Percentiles rank a stretch among this genome's conserved stretches.
Conservation (phyloP, 2,329 filamentous ascomycete genomes). For the Pseudocercospora crystallina region DNA sequence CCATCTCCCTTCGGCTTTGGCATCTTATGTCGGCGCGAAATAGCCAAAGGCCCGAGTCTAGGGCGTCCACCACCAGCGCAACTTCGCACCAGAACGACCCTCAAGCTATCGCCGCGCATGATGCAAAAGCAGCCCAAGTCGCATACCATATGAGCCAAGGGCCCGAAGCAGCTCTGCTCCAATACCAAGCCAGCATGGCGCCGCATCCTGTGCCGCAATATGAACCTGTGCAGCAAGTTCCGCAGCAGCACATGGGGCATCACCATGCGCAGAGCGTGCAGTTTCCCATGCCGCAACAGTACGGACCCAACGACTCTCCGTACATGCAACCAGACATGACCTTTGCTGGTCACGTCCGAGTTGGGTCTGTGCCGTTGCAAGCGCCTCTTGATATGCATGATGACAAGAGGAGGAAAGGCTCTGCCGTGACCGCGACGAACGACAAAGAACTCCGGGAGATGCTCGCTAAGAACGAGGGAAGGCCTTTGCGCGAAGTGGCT, state of each 20-base stretch:
- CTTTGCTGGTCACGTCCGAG: constrained; percentile 27
- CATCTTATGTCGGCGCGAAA: constrained; percentile 28
- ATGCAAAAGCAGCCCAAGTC: constrained; percentile 22
- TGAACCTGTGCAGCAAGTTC: constrained; percentile 14
- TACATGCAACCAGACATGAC: constrained; percentile 30
- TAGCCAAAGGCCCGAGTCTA: constrained; percentile 32
- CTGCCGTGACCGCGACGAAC: constrained; percentile 72
- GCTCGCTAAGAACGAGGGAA: constrained; percentile 66
- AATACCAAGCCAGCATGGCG: constrained; percentile 31
- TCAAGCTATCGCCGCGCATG: constrained; percentile 20
- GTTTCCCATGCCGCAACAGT: constrained; percentile 25
- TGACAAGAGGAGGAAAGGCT: constrained; percentile 53
- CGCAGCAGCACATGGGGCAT: constrained; percentile 17
- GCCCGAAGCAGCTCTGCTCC: constrained; percentile 34
- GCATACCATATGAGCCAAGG: constrained; percentile 20
- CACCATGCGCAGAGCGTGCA: constrained; percentile 24
- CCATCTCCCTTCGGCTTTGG: no score
- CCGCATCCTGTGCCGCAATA: constrained; percentile 26
- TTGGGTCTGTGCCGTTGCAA: constrained; percentile 29
- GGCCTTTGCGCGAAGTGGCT: constrained; percentile 69
- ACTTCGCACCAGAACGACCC: constrained; percentile 31
- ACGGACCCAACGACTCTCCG: constrained; percentile 27
- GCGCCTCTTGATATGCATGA: constrained; percentile 36
- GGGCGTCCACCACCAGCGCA: constrained; percentile 37
- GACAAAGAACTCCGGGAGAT: constrained; percentile 78